Evolutionary conservation across 805 yeast species (phyloP).

Genomic region (Teunomyces pallodes): DNA sequence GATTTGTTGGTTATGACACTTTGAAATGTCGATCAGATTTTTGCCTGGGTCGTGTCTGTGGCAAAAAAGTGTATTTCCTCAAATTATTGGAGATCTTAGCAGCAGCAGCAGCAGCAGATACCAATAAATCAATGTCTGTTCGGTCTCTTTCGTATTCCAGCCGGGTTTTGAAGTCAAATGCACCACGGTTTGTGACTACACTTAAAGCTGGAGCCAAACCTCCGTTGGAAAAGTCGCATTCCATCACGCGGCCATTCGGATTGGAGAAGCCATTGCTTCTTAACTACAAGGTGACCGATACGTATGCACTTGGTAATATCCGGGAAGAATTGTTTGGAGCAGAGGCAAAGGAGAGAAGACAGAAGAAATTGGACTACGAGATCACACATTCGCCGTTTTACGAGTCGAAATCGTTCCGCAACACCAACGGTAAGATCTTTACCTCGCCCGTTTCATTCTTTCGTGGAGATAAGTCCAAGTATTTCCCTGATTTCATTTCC

Average conservation of each 20-base stretch:
- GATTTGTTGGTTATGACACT: neutral
- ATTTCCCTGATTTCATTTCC: constrained; percentile 77
- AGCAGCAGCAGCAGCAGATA: neutral
- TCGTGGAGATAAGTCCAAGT: constrained; percentile 66
- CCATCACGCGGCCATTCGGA: constrained; percentile 39
- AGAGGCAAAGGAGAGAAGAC: constrained; percentile 38
- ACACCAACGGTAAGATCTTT: constrained; percentile 83
- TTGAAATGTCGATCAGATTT: constrained; percentile 2
- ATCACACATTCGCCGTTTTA: constrained; percentile 43
- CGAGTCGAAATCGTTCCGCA: constrained; percentile 49
- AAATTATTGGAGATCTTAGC: neutral
- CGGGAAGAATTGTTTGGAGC: constrained; percentile 27
- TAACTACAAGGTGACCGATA: constrained; percentile 18
- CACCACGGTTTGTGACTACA: constrained; percentile 36
- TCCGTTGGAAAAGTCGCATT: constrained; percentile 30
- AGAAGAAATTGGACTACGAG: constrained; percentile 40
- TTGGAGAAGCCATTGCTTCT: constrained; percentile 28
- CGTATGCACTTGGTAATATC: constrained; percentile 16
- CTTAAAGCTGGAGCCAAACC: constrained; percentile 38
- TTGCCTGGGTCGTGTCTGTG: neutral
- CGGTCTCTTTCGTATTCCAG: constrained; percentile 1
- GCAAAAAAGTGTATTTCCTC: neutral
- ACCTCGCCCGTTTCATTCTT: constrained; percentile 79
- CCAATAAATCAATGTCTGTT: neutral
- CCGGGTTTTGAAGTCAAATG: constrained; percentile 8